Evolutionary conservation across 2,329 filamentous ascomycete genomes (phyloP), one percentile per base, ranked within the genome.

Genomic region (Verticillium zaregamsianum): DNA sequence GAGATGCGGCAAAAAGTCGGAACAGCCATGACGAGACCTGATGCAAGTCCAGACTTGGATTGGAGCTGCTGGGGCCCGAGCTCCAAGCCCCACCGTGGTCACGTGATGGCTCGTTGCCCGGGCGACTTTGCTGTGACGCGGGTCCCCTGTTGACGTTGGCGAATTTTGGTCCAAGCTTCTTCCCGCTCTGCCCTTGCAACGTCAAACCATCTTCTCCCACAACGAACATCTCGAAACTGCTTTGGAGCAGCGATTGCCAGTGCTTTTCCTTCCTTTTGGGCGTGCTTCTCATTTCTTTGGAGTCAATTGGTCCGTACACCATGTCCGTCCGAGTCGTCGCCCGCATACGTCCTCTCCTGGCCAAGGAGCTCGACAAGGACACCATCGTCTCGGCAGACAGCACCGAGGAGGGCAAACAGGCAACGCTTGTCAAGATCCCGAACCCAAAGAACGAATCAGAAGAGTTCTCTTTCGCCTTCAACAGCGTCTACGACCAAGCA

Each of bases 401-500:
- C 64, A 84, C 81, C 62, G 84, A 88, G 59, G 78, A 85, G 56
- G 84, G 84, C 67, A 84, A 82, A 66, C 82, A 87, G 23, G 86
- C 84, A 65, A 88, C 83, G 31, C 79, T 96, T 33, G 87, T 98
- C 71, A 90, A 90, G 74, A 96, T 98, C 70, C 94, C 94, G 3
- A 97, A 93, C 72, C 93, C 94, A 0, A 97, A 95, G 80, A 97
- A 97, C 71, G 91, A 92, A 66, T 81, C 85, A 25, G 94, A 98
- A 76, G 90, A 93, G 71, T 98, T 93, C 77, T 93, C 90, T 60
- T 99, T 98, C 74, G 87, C 93, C 59, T 98, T 98, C 82, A 96
- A 95, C 80, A 86, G 90, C 68, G 94, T 98, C 61, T 98, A 97
- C 75, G 92, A 92, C 71, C 86, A 89, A 69, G 76, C 84, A 39